These are phyloP conservation scores for Hypsizygus marmoreus DNA, from an alignment of 768 basidiomycete genomes.

Conservation along the genomic window DNA sequence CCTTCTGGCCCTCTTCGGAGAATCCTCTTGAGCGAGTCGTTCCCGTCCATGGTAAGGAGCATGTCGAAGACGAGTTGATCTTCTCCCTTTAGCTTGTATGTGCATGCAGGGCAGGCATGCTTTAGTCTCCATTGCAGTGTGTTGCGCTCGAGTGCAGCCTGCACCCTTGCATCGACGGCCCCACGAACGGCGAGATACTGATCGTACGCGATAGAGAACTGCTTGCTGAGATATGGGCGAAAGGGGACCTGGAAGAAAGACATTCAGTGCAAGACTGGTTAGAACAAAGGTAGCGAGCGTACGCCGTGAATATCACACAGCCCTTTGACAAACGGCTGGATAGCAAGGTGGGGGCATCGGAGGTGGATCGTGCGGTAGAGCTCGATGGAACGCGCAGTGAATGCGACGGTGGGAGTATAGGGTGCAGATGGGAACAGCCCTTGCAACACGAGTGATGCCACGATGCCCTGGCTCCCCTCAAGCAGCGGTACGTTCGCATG, in stretches of 20 bases:
- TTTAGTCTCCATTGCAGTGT: constrained; percentile 23
- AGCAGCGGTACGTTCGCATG: background rate
- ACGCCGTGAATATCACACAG: constrained; percentile 30
- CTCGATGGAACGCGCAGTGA: constrained; percentile 23
- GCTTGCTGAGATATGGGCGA: constrained; percentile 13
- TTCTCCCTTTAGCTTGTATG: constrained; percentile 24
- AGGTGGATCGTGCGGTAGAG: constrained; percentile 19
- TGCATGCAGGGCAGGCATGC: constrained; percentile 29
- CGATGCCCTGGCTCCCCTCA: constrained; percentile 2
- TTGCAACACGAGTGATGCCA: constrained; percentile 19
- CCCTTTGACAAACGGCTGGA: constrained; percentile 27
- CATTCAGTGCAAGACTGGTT: too few species aligned
- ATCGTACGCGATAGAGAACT: constrained; percentile 28
- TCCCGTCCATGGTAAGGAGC: constrained; percentile 28
- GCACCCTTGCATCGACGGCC: constrained; percentile 13
- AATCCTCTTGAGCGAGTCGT: constrained; percentile 25
- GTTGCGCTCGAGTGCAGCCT: constrained; percentile 22
- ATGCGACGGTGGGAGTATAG: constrained; percentile 16
- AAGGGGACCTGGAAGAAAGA: constrained; percentile 14
- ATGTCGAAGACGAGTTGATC: constrained; percentile 18
- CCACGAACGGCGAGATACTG: constrained; percentile 21
- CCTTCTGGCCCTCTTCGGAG: background rate
- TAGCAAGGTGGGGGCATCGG: constrained; percentile 24
- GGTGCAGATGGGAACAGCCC: constrained; percentile 29
- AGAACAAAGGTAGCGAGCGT: too few species aligned